Evolutionary conservation across 371 early-diverging fungal genomes (phyloP).

Genomic region (Mortierella polycephala): DNA sequence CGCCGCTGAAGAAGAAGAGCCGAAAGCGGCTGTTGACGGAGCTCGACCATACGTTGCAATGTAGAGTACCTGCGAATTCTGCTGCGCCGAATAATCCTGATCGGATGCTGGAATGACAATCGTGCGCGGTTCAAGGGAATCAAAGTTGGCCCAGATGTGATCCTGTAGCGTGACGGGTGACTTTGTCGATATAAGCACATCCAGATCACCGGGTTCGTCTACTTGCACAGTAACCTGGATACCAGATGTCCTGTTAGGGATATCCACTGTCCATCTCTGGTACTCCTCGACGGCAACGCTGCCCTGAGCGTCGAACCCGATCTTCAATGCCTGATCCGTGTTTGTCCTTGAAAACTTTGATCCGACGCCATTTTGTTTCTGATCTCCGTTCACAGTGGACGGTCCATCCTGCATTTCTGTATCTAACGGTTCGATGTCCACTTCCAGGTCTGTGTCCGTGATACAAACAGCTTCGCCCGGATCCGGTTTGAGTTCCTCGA

Average conservation of each 20-base stretch:
- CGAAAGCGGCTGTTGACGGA: neutral
- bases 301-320: conserved; percentile 28
- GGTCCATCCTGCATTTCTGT: conserved; percentile 11
- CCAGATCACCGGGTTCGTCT: conserved; percentile 39
- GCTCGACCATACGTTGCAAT: conserved; percentile 33
- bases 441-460: conserved; percentile 87
- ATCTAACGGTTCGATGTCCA: conserved; percentile 76
- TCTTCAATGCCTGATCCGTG: conserved; percentile 23
- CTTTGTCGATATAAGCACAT: conserved; percentile 32
- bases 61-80: conserved; percentile 25
- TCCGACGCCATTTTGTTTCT: neutral
- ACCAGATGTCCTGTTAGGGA: conserved; percentile 27
- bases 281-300: conserved; percentile 16
- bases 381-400: neutral
- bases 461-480: conserved; percentile 67
- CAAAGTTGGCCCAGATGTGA: conserved; percentile 49
- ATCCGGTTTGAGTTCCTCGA: conserved; percentile 74
- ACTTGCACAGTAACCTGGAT: conserved; percentile 25
- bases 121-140: conserved; percentile 12
- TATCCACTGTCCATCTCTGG: conserved; percentile 31
- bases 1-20: conserved; percentile 6
- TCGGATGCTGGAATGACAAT: conserved; percentile 29
- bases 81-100: conserved; percentile 34
- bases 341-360: neutral
- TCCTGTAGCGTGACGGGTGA: conserved; percentile 33